Evolutionary conservation across 2,329 filamentous ascomycete species (phyloP), one percentile per base, ranked within the genome.

Genomic region (Xylariaceae sp.): DNA sequence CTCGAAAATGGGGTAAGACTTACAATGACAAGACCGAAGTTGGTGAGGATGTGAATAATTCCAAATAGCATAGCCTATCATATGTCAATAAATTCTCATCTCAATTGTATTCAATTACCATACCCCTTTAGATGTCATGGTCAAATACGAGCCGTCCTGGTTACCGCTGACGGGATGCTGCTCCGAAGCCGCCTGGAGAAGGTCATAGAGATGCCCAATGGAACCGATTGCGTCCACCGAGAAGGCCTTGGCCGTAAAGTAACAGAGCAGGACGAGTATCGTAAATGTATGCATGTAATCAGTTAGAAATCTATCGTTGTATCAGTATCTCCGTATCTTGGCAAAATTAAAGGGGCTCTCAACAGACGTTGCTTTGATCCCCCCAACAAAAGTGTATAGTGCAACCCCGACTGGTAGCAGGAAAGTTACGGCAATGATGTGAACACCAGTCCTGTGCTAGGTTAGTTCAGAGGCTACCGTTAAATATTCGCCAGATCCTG

Each of bases 251-350:
- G 77, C 70, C 1, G 74, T 68, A 66, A 81, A 75, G 70, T 78
- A 76, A 70, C 79, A 76, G 50, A 82, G 73, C 20, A 83, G 77
- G 21, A 83, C 77, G 1, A 81, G 74, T 19, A 84, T 82, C 10
- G 79, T 77, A 14, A 82, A 77, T 0, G 81, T 84, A 59, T 84
- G 81, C 21, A 82, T 75, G 58, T 81, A 83, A 56, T 82, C 79
- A 0, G 80, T 82, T 4, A 83, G 60, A 54, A 74, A 76, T 0
- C 73, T 76, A 26, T 26, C 4, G 9, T 26, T 9, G 23, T 26
- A 9, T 26, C 23, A 26, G 23, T 26, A 9, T 26, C 23, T 26
- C 23, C 23, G n/a, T n/a, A n/a, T 26, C 23, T 26, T 9, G 4
- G 23, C 9, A 9, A 26, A 26, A 26, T 26, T 4, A 9, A 26